These are phyloP conservation scores for Fusarium nurragi DNA, from an alignment of 2,329 filamentous ascomycete species.

Conservation along the genomic window DNA sequence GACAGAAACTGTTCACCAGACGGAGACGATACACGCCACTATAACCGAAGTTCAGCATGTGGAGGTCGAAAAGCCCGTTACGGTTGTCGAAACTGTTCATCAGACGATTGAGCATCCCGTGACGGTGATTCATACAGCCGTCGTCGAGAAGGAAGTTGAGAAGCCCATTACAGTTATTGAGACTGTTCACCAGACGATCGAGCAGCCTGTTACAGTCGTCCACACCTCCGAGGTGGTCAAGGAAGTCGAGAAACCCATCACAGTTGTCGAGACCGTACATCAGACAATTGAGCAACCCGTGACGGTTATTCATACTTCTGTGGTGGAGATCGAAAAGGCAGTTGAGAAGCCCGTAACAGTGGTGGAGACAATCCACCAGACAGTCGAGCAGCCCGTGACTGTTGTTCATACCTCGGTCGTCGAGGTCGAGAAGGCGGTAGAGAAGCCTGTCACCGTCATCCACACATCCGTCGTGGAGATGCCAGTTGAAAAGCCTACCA, in stretches of 20 bases:
- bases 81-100: slow-evolving; percentile 8
- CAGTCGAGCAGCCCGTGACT: not conserved
- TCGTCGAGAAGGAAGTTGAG: slow-evolving; percentile 12
- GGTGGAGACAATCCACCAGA: not conserved
- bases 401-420: not conserved
- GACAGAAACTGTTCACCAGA: slow-evolving; percentile 15
- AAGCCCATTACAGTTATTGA: slow-evolving; percentile 14
- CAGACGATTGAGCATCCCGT: slow-evolving; percentile 10
- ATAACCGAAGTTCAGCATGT: not conserved
- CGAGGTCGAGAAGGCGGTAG: not conserved
- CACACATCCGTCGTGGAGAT: not conserved
- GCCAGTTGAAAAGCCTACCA: not conserved
- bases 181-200: slow-evolving; percentile 10
- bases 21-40: not conserved
- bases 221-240: slow-evolving; percentile 10
- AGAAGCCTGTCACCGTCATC: not conserved
- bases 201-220: slow-evolving; percentile 10
- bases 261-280: slow-evolving; percentile 1
- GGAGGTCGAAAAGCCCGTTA: slow-evolving; percentile 7
- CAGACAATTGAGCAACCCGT: slow-evolving; percentile 1
- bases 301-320: not conserved
- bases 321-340: slow-evolving; percentile 3
- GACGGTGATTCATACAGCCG: slow-evolving; percentile 1
- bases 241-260: slow-evolving; percentile 19
- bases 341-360: not conserved